Base-by-base conservation (phyloP, 176 grass and related monocot species). In the Pontederia crassipes region DNA sequence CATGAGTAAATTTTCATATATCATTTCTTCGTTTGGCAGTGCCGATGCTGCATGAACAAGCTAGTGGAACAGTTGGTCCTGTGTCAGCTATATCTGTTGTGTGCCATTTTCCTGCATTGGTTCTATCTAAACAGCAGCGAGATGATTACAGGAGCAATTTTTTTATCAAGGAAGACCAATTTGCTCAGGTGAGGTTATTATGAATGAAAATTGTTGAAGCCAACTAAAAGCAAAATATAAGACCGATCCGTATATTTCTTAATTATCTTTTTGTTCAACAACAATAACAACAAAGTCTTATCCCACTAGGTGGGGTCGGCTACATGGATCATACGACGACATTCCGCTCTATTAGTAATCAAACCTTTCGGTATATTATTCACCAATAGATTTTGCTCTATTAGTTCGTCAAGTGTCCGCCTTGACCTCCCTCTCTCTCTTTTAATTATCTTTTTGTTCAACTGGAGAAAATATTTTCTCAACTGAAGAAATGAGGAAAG, bases 101-200 rank as follows among this genome's bases (percentile, higher is more conserved):
- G 12, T 76, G 70, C 75, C 81, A 78, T 46, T 78, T 78, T 68
- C 80, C 86, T 9, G 68, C 73, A 0, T 86, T 72, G 11, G 75
- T 84, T 17, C 68, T 86, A 2, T 76, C 72, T 8, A 73, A 78
- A 24, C 72, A 81, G 65, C 64, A 80, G 12, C n/a, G 17, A 17
- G 59, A 70, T 11, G 48, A 74, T 49, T 63, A 70, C n/a, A 74
- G 75, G 59, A 67, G 61, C 9, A 63, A 50, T 20, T 35, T 53
- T 2, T 55, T 55, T 0, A 28, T 70, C 2, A 88, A 83, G 77
- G 85, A 58, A 17, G 80, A 88, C 8, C 77, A 90, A 79, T 69
- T 74, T 59, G 64, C 68, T 56, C 82, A 79, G 17, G 82, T 82
- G 74, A 35, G 76, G 56, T 61, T 89, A 13, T 70, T 75, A 9